Conservation (phyloP, 306 rosid species). For the Corylus avellana region DNA sequence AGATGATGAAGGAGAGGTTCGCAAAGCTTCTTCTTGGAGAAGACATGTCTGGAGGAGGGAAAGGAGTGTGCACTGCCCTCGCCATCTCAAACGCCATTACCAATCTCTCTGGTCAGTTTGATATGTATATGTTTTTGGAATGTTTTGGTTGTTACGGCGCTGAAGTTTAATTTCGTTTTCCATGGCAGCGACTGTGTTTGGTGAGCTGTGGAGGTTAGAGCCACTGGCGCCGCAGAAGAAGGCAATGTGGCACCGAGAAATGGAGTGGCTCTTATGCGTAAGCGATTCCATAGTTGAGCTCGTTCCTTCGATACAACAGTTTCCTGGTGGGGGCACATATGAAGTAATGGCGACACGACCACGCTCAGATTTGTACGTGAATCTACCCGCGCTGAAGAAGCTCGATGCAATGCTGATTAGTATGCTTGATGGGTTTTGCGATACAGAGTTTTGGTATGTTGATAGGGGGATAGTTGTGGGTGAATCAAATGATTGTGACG, state of each 20-base stretch:
- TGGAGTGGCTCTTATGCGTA: slow-evolving; percentile 86
- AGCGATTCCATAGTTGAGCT: slow-evolving; percentile 91
- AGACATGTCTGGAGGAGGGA: slow-evolving; percentile 99
- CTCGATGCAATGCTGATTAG: slow-evolving; percentile 81
- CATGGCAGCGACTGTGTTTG: slow-evolving; percentile 85
- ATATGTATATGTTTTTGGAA: neutral
- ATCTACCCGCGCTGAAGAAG: slow-evolving; percentile 86
- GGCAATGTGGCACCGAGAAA: slow-evolving; percentile 90
- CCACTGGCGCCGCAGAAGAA: slow-evolving; percentile 76
- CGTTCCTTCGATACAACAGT: slow-evolving; percentile 82
- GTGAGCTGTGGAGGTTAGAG: slow-evolving; percentile 90
- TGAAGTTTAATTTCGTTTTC: slow-evolving; percentile 16
- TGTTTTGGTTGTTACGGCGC: neutral
- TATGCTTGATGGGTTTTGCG: slow-evolving; percentile 81
- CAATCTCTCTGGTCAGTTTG: slow-evolving; percentile 81
- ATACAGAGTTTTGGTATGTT: slow-evolving; percentile 74
- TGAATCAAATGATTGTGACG: slow-evolving; percentile 63
- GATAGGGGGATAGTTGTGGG: slow-evolving; percentile 67
- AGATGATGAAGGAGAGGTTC: slow-evolving; percentile 95
- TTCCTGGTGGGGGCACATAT: slow-evolving; percentile 87
- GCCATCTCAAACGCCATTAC: slow-evolving; percentile 94
- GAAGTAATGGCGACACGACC: slow-evolving; percentile 85
- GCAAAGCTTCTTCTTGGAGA: slow-evolving; percentile 90
- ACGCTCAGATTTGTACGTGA: slow-evolving; percentile 76
- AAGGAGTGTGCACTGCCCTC: slow-evolving; percentile 94